Base-by-base conservation (phyloP, 108 stramenopile species). In the Skeletonema grethae region DNA sequence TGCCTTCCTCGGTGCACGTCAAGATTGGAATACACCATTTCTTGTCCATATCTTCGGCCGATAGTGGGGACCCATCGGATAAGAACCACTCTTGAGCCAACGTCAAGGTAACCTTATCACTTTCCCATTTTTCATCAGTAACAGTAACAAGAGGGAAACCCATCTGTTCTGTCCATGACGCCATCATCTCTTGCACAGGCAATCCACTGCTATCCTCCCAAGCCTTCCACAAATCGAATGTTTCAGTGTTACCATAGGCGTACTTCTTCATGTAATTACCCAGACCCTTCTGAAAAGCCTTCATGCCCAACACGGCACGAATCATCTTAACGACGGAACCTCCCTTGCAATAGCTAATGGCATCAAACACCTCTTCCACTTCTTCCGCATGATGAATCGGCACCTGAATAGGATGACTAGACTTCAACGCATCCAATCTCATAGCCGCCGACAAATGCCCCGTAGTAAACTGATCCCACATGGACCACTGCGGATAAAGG, bases 281-380 rank as follows among this genome's bases (percentile, higher is more conserved):
- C 6, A 91, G 74, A 22, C 91, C 90, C 24, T 65, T 67, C 56
- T 82, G 92, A 71, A 98, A 98, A 28, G 86, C 81, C 53, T 88
- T 88, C 80, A 87, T 85, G 3, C 96, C 97, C 34, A 98, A 60
- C 7, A 98, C 95, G 28, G 97, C 96, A 41, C 88, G 76, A 70
- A 95, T 91, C 96, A 97, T 97, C 24, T 91, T 88, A 5, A 97
- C 92, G 4, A 97, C 96, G 28, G 81, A 75, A 15, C 90, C 93
- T 29, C 95, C 95, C 75, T 93, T 93, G 75, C 91, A 88, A 50
- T 93, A 93, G 32, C 75, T 80, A 76, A 99, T 98, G 15, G 93
- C 98, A 83, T 99, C 97, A 80, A 99, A 99, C 45, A 97, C 96
- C 76, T 97, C 93, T 64, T 97, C 96, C 38, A 99, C 97, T 80